Percentiles rank a stretch among this genome's conserved stretches.
phyloP scores from a whole-genome alignment of 345 rosid genomes.

The Xanthoceras sorbifolium region DNA sequence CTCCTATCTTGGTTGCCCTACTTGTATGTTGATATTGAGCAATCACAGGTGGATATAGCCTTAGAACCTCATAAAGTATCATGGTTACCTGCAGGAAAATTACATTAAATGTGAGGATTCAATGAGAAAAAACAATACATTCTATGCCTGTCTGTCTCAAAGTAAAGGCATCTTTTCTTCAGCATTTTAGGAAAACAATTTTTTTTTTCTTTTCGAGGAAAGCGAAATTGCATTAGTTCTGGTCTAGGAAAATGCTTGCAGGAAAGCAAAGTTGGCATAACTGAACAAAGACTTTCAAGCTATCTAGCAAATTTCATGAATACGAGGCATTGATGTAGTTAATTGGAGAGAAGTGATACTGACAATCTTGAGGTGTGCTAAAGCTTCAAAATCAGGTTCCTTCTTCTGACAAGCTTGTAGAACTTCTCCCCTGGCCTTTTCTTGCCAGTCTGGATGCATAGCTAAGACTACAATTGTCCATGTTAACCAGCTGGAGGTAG shows the following conservation, averaged over 20 bases:
- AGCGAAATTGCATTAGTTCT: background rate
- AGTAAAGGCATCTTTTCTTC: background rate
- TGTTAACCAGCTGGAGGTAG: constrained; percentile 47
- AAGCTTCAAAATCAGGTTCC: constrained; percentile 28
- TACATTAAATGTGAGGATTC: background rate
- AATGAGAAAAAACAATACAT: background rate
- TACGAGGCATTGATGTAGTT: background rate
- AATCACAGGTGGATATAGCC: constrained; percentile 52
- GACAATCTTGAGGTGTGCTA: constrained; percentile 39
- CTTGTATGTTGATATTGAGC: constrained; percentile 29
- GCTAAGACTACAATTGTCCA: constrained; percentile 52
- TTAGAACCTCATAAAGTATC: constrained; percentile 45
- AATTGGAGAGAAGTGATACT: constrained; percentile 17
- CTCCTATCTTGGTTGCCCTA: constrained; percentile 34
- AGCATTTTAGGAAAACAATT: background rate
- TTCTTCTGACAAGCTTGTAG: constrained; percentile 33
- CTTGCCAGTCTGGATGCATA: constrained; percentile 64
- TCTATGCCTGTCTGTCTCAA: background rate
- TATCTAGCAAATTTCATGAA: too few species aligned
- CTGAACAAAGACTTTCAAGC: too few species aligned
- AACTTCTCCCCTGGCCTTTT: constrained; percentile 54
- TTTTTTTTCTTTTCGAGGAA: background rate
- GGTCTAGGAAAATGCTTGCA: background rate
- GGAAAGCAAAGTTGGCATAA: too few species aligned
- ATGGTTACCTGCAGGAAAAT: constrained; percentile 37